Evolutionary conservation across 1,139 yeast genomes (phyloP).

Genomic region (Scheffersomyces titani): DNA sequence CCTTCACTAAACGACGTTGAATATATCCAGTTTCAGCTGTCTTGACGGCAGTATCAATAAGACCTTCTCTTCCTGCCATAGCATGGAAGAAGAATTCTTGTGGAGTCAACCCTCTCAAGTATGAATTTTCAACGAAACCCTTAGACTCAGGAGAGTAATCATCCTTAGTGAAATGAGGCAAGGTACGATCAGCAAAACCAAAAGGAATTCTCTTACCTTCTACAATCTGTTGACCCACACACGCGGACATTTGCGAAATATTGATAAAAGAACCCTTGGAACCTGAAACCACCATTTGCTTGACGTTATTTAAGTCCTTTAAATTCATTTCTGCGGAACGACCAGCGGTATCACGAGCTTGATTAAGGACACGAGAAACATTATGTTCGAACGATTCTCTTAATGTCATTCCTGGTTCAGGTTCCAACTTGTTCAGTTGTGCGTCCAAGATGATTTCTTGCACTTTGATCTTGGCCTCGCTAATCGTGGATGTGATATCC

Average conservation of each 20-base stretch:
- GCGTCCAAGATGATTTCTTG: constrained; percentile 92
- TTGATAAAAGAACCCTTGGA: constrained; percentile 99
- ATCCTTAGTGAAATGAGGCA: constrained; percentile 98
- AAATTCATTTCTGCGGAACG: constrained; percentile 96
- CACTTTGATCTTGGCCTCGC: constrained; percentile 89
- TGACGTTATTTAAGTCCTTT: constrained; percentile 92
- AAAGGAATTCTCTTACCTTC: constrained; percentile 99
- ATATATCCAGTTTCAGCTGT: constrained; percentile 99
- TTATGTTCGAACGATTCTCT: constrained; percentile 98
- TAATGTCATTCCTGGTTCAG: constrained; percentile 99
- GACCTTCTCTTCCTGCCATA: constrained; percentile 99
- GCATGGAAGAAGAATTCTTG: constrained; percentile 99
- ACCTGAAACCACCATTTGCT: constrained; percentile 99
- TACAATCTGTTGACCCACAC: constrained; percentile 99
- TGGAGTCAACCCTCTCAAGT: constrained; percentile 95
- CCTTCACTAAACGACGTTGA: constrained; percentile 98
- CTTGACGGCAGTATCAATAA: constrained; percentile 97
- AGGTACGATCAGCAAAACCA: constrained; percentile 93
- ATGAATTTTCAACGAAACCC: constrained; percentile 97
- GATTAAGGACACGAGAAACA: constrained; percentile 91
- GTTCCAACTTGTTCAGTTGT: constrained; percentile 81
- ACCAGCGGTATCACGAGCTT: constrained; percentile 99
- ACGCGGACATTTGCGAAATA: constrained; percentile 99
- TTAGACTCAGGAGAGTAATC: constrained; percentile 98
- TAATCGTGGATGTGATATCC: constrained; percentile 87